phyloP scores from a whole-genome alignment of 257 asterid genomes.

The Salvia miltiorrhiza region DNA sequence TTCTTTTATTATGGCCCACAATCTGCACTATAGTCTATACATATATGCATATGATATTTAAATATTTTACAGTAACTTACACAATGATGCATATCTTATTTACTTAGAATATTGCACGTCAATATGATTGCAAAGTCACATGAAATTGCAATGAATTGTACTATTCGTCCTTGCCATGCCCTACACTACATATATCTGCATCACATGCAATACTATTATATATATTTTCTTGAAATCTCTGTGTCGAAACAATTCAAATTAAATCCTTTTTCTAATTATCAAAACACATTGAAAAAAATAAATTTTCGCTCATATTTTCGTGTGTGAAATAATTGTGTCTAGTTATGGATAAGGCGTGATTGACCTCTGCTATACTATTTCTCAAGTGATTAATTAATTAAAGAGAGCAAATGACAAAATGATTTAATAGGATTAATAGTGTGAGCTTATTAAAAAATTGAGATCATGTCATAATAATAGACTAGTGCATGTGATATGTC shows the following conservation, averaged over 20 bases:
- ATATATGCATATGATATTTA: not conserved
- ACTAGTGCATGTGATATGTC: not conserved
- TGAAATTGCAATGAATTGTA: constrained; percentile 26
- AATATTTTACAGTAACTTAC: not conserved
- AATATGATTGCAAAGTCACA: constrained; percentile 42
- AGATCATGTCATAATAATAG: not conserved
- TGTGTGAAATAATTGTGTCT: constrained; percentile 10
- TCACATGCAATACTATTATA: constrained; percentile 23
- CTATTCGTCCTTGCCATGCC: constrained; percentile 20
- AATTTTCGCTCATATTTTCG: not conserved
- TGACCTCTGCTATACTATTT: not conserved
- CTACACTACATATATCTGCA: constrained; percentile 14
- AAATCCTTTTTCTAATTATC: not conserved
- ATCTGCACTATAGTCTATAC: not conserved
- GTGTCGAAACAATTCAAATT: not conserved
- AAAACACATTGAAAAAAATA: not conserved
- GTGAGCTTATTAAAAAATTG: not conserved
- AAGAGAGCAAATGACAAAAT: not conserved
- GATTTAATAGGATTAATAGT: not conserved
- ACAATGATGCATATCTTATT: not conserved
- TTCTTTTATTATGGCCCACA: constrained; percentile 17
- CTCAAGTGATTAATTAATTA: not conserved
- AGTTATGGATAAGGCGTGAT: not conserved
- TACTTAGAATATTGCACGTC: constrained; percentile 13
- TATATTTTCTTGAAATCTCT: not conserved